phyloP scores from a whole-genome alignment of 768 basidiomycete genomes.

The Fistulinella prunicolor region DNA sequence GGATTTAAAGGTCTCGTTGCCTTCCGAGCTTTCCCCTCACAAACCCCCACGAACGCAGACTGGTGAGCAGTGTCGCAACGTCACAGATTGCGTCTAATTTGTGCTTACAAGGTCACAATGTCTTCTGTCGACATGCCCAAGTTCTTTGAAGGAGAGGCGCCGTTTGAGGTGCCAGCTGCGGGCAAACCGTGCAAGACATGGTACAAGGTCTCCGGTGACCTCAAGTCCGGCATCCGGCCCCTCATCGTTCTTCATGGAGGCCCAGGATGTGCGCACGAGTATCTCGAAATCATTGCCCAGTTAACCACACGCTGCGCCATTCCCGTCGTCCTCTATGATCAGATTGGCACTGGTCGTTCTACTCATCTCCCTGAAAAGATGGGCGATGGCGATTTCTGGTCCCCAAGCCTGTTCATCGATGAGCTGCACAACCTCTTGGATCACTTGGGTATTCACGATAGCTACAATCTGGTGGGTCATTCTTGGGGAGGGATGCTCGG shows the following conservation, averaged over 20 bases:
- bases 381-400: constrained; percentile 46
- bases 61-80: neutral
- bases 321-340: constrained; percentile 56
- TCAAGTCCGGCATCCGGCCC: constrained; percentile 36
- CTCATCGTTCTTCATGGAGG: constrained; percentile 55
- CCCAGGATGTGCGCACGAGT: constrained; percentile 45
- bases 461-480: constrained; percentile 44
- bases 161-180: constrained; percentile 25
- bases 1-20: no score
- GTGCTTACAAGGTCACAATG: constrained; percentile 15
- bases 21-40: neutral
- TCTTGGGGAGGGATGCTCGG: constrained; percentile 48
- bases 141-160: constrained; percentile 31
- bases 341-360: constrained; percentile 52
- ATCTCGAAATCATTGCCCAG: constrained; percentile 39
- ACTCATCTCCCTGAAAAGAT: constrained; percentile 51
- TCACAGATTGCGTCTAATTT: neutral
- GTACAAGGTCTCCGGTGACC: constrained; percentile 50
- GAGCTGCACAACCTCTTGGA: constrained; percentile 47
- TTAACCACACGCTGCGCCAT: constrained; percentile 36
- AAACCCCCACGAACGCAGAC: neutral
- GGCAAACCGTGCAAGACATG: constrained; percentile 43
- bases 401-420: constrained; percentile 45
- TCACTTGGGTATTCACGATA: constrained; percentile 43
- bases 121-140: constrained; percentile 23